phyloP scores from a whole-genome alignment of 2,329 filamentous ascomycete species.

The Chaetomiaceae sp. region DNA sequence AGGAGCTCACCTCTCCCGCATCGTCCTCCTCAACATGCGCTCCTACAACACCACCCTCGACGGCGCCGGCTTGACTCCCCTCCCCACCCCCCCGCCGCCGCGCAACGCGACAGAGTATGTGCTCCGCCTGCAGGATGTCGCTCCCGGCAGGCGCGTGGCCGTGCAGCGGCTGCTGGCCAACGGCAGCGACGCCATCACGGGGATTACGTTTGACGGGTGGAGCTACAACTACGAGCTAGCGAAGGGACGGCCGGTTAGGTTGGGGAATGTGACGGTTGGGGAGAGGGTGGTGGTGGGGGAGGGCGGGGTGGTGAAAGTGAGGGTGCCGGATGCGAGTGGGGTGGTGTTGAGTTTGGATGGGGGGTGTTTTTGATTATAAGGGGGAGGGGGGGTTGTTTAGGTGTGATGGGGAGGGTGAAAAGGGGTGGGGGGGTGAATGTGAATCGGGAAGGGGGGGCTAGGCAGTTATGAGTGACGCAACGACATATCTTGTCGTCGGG shows the following conservation, averaged over 20 bases:
- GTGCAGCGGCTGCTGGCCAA: slow-evolving; percentile 49
- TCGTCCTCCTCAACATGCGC: slow-evolving; percentile 53
- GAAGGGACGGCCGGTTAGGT: slow-evolving; percentile 44
- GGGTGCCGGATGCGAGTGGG: slow-evolving; percentile 39
- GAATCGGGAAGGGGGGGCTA: background rate
- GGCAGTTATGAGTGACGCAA: background rate
- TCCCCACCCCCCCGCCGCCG: slow-evolving; percentile 20
- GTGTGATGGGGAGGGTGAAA: background rate
- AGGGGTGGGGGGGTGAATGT: background rate
- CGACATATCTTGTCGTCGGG: background rate
- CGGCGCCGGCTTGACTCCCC: slow-evolving; percentile 29
- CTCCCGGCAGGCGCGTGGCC: slow-evolving; percentile 3
- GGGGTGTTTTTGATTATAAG: background rate
- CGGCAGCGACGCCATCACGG: slow-evolving; percentile 57
- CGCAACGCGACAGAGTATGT: slow-evolving; percentile 11
- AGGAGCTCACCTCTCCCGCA: slow-evolving; percentile 33
- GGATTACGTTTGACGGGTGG: slow-evolving; percentile 54
- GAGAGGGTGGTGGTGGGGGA: slow-evolving; percentile 27
- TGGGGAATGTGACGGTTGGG: slow-evolving; percentile 49
- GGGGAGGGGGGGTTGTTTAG: background rate
- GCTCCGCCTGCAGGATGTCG: slow-evolving; percentile 9
- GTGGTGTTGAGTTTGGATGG: slow-evolving; percentile 19
- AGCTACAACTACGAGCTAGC: slow-evolving; percentile 57
- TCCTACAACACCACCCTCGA: slow-evolving; percentile 53
- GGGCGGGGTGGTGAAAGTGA: slow-evolving; percentile 21